phyloP scores from a whole-genome alignment of 1,139 yeast genomes.

The Suhomyces chickasaworum region DNA sequence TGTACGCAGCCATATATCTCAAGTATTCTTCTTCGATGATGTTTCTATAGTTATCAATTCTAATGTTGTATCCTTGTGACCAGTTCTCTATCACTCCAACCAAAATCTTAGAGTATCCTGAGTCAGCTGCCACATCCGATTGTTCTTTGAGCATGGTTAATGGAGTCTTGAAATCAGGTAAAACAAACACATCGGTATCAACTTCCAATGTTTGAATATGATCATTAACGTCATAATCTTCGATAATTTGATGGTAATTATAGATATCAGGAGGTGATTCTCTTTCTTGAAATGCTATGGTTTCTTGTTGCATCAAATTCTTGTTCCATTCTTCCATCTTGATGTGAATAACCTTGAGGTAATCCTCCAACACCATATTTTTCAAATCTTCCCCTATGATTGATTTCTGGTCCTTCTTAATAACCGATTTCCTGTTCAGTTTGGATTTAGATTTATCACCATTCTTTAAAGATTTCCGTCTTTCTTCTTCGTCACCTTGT shows the following conservation, averaged over 20 bases:
- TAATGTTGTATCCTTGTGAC: constrained; percentile 57
- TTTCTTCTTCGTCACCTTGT: constrained; percentile 11
- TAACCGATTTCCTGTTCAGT: constrained; percentile 38
- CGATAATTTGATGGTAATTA: constrained; percentile 42
- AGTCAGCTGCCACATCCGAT: constrained; percentile 88
- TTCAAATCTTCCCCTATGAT: constrained; percentile 73
- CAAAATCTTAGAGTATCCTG: constrained; percentile 79
- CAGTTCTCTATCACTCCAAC: constrained; percentile 83
- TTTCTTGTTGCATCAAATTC: constrained; percentile 66
- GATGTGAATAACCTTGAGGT: constrained; percentile 62
- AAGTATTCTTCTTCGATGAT: constrained; percentile 61
- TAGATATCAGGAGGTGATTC: constrained; percentile 68
- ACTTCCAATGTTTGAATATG: constrained; percentile 63
- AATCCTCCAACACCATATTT: constrained; percentile 65
- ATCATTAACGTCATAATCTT: constrained; percentile 50
- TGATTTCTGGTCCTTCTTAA: constrained; percentile 46
- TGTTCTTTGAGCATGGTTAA: constrained; percentile 86
- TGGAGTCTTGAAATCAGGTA: constrained; percentile 50
- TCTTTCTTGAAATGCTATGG: constrained; percentile 60
- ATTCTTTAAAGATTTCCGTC: constrained; percentile 7
- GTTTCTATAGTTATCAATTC: constrained; percentile 63
- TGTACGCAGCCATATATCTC: constrained; percentile 46
- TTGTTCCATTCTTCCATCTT: constrained; percentile 84
- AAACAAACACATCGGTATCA: constrained; percentile 70
- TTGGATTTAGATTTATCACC: neutral